Evolutionary conservation across 2,329 filamentous ascomycete species (phyloP), one percentile per base, ranked within the genome.

Genomic region (Colletotrichum limetticola): DNA sequence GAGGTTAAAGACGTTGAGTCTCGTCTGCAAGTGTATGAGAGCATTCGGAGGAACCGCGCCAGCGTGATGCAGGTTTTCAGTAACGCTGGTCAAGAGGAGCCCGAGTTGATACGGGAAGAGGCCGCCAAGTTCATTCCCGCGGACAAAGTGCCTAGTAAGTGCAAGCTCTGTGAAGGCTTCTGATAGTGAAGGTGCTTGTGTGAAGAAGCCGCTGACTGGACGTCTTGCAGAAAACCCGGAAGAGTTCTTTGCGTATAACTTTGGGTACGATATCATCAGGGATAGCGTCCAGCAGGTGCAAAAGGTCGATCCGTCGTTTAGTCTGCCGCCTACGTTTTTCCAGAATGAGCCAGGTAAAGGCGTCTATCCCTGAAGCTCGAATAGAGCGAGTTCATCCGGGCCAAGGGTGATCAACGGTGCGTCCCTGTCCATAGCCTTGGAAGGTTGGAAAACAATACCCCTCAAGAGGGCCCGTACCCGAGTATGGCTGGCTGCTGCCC

Each of bases 11-110:
- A 79, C 5, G 74, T 81, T 49, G 71, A 75, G 46, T 46, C 66
- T 9, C 75, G 80, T 1, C 74, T 81, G 7, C 49, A 63, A 1
- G 62, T 79, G 4, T 81, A 79, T 46, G 75, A 77, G 9, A 56
- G 69, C 1, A 64, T 78, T 9, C 77, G 80, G 2, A 72, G 77
- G 22, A 78, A 79, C 58, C 73, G 81, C n/a, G 79, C 81, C 6
- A 80, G 80, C 19, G 79, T 77, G 3, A 80, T 84, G 35, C 82
- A 84, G 73, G 78, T 85, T 42, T 78, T 85, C 64, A 82, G 80
- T 56, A 82, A 84, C 53, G 80, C 80, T 1, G 83, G 82, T 3
- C 78, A 80, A 49, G 81, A 83, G 49, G 78, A 83, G 66, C 66
- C 77, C 0, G 74, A 78, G 53, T 75, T 78, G 28, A 79, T 82